Percentiles rank a stretch among this genome's conserved stretches.
Evolutionary conservation across 495 filamentous ascomycete species (phyloP).

Genomic region (Pseudomonodictys pantanalensis): DNA sequence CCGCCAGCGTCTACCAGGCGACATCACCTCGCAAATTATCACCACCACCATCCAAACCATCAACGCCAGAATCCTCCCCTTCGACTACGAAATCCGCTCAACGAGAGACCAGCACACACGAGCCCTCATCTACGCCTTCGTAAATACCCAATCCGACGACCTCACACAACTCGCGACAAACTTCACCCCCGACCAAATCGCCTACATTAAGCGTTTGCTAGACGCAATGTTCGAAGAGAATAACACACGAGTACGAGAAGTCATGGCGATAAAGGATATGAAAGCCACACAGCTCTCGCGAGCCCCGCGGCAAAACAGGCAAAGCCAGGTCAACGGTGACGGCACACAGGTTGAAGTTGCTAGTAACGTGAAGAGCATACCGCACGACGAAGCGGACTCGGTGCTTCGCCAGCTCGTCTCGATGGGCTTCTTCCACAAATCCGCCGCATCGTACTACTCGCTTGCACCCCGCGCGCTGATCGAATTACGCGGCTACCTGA

Average conservation of each 20-base stretch:
- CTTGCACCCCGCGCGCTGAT: slow-evolving; percentile 74
- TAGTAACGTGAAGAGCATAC: slow-evolving; percentile 57
- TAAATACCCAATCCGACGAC: slow-evolving; percentile 84
- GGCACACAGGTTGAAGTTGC: slow-evolving; percentile 39
- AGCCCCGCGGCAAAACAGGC: slow-evolving; percentile 35
- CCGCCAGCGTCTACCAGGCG: slow-evolving; percentile 47
- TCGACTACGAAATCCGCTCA: slow-evolving; percentile 67
- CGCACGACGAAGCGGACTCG: slow-evolving; percentile 70
- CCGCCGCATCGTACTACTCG: slow-evolving; percentile 63
- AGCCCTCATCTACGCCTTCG: slow-evolving; percentile 64
- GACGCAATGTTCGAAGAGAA: slow-evolving; percentile 89
- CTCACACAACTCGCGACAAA: slow-evolving; percentile 84
- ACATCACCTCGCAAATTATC: slow-evolving; percentile 68
- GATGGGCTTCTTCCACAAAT: slow-evolving; percentile 82
- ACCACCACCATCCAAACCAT: slow-evolving; percentile 63
- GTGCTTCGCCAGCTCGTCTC: slow-evolving; percentile 66
- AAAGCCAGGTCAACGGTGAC: slow-evolving; percentile 15
- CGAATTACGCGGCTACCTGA: slow-evolving; percentile 79
- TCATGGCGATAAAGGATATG: slow-evolving; percentile 73
- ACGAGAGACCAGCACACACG: slow-evolving; percentile 39
- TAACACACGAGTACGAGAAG: slow-evolving; percentile 71
- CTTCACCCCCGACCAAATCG: slow-evolving; percentile 78
- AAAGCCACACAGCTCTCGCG: slow-evolving; percentile 64
- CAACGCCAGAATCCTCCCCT: slow-evolving; percentile 67
- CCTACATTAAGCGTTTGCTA: slow-evolving; percentile 81